Conservation (phyloP, 768 basidiomycete species). For the Hydnomerulius pinastri region DNA sequence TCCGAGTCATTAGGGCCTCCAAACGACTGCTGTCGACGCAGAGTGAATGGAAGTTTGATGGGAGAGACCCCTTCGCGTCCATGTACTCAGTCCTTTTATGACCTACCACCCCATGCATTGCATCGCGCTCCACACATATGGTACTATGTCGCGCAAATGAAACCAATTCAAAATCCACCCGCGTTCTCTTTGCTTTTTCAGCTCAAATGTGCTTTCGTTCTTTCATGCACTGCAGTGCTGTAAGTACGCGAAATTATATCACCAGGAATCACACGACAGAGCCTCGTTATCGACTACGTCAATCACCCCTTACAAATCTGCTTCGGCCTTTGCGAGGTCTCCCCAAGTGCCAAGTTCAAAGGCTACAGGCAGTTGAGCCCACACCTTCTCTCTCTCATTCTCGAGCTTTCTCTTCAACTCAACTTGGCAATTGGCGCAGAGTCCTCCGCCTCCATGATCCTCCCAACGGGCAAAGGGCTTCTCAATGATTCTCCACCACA, state of each 20-base stretch:
- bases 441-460: neutral
- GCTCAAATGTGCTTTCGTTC: neutral
- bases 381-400: neutral
- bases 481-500: neutral
- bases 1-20: conserved; percentile 64
- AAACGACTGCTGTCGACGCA: conserved; percentile 80
- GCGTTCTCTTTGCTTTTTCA: neutral
- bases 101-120: conserved; percentile 23
- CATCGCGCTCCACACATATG: conserved; percentile 24
- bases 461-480: conserved; percentile 2
- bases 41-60: conserved; percentile 48
- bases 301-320: too few relatives aligned
- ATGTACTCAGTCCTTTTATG: conserved; percentile 20
- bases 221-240: neutral
- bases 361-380: neutral
- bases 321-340: conserved; percentile 3
- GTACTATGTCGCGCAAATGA: conserved; percentile 29
- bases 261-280: too few relatives aligned
- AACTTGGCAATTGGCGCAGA: neutral
- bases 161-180: conserved; percentile 9
- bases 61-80: conserved; percentile 12
- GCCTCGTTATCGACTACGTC: too few relatives aligned
- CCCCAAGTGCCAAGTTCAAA: conserved; percentile 11
- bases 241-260: too few relatives aligned
- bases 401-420: neutral